These are phyloP conservation scores for Ambrosia artemisiifolia DNA, from an alignment of 129 eudicot genomes.

Conservation along the genomic window DNA sequence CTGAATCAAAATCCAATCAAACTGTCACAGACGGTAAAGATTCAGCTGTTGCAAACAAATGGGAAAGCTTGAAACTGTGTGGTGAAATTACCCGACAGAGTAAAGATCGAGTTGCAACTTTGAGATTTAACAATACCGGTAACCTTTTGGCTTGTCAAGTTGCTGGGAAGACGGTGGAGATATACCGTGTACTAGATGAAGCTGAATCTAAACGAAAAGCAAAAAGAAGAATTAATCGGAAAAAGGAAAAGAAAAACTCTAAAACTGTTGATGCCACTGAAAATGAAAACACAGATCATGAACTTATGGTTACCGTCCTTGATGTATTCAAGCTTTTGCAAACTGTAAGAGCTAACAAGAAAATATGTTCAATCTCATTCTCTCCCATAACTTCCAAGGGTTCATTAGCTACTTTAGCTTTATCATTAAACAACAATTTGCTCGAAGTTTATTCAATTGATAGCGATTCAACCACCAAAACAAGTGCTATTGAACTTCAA, in stretches of 20 bases:
- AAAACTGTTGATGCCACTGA: slow-evolving; percentile 50
- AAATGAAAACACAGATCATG: slow-evolving; percentile 36
- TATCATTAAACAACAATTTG: slow-evolving; percentile 77
- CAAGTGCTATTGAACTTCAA: slow-evolving; percentile 67
- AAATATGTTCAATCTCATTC: slow-evolving; percentile 81
- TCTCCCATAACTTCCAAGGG: slow-evolving; percentile 62
- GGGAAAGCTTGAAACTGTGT: slow-evolving; percentile 83
- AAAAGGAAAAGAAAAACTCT: slow-evolving; percentile 72
- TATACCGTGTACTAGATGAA: slow-evolving; percentile 79
- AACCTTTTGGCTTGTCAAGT: slow-evolving; percentile 81
- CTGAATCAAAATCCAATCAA: slow-evolving; percentile 18
- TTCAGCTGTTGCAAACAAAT: slow-evolving; percentile 46
- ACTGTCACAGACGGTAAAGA: slow-evolving; percentile 26
- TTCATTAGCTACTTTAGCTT: slow-evolving; percentile 66
- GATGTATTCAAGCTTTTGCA: slow-evolving; percentile 87
- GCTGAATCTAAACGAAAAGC: slow-evolving; percentile 88
- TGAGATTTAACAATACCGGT: slow-evolving; percentile 81
- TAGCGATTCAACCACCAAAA: slow-evolving; percentile 43
- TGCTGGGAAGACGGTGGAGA: slow-evolving; percentile 89
- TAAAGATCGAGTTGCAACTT: slow-evolving; percentile 80
- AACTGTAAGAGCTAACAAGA: slow-evolving; percentile 69
- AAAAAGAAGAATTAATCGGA: slow-evolving; percentile 72
- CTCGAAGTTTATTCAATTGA: slow-evolving; percentile 70
- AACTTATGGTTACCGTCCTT: slow-evolving; percentile 45
- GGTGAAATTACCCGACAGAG: slow-evolving; percentile 86